phyloP scores from a whole-genome alignment of 176 grass and related monocot species.

The Triticum monococcum region DNA sequence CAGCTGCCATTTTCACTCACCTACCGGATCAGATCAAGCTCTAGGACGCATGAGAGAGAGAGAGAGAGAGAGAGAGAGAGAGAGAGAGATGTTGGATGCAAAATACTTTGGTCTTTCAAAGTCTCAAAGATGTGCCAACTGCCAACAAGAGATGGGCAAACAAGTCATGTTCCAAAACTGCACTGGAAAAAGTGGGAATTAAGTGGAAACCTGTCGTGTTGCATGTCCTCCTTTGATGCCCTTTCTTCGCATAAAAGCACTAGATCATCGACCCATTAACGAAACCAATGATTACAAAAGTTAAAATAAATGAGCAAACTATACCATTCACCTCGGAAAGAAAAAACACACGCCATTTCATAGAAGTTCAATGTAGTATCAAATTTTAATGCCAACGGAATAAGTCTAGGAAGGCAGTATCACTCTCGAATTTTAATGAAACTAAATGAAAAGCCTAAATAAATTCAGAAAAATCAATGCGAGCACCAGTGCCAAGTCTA shows the following conservation, averaged over 20 bases:
- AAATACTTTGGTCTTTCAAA: not conserved
- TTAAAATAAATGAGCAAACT: not conserved
- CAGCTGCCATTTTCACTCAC: slow-evolving; percentile 33
- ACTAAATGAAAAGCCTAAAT: not conserved
- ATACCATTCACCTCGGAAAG: too few relatives aligned
- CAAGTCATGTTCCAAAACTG: slow-evolving; percentile 13
- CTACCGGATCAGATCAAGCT: slow-evolving; percentile 33
- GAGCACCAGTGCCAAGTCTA: too few relatives aligned
- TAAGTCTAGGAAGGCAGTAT: not conserved
- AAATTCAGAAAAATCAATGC: too few relatives aligned
- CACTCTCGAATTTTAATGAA: not conserved
- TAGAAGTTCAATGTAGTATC: too few relatives aligned
- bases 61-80: slow-evolving; percentile 2
- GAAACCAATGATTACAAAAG: not conserved
- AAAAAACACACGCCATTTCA: too few relatives aligned
- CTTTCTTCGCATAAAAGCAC: not conserved
- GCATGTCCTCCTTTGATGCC: slow-evolving; percentile 12
- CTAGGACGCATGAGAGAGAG: not conserved
- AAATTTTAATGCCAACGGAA: not conserved
- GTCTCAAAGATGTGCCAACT: slow-evolving; percentile 21
- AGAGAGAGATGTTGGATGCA: not conserved
- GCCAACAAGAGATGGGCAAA: slow-evolving; percentile 21
- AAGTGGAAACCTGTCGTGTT: slow-evolving; percentile 7
- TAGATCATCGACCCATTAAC: not conserved
- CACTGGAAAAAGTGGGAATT: not conserved